phyloP scores from a whole-genome alignment of 192 early-diverging fungal species.

The Backusella macrospora region DNA sequence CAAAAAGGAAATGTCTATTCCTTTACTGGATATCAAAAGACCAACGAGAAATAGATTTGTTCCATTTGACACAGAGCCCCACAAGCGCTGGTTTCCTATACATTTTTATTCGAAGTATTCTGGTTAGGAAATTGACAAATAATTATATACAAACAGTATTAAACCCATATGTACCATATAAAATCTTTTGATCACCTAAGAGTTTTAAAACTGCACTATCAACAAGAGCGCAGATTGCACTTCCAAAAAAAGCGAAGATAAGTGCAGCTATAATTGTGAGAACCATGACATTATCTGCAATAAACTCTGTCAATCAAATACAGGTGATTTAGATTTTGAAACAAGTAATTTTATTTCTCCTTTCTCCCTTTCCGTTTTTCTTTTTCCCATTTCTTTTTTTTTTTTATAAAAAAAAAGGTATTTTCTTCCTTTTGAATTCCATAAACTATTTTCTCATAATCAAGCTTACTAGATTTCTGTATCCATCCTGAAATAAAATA shows the following conservation, averaged over 20 bases:
- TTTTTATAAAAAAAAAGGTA: background rate
- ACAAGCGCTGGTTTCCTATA: conserved; percentile 37
- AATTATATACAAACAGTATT: background rate
- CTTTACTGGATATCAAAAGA: conserved; percentile 18
- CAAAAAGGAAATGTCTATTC: conserved; percentile 33
- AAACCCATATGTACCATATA: conserved; percentile 38
- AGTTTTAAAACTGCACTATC: conserved; percentile 44
- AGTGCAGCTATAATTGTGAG: conserved; percentile 22
- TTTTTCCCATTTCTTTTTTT: background rate
- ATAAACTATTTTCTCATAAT: background rate
- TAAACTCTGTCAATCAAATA: conserved; percentile 12
- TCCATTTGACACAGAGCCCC: conserved; percentile 39
- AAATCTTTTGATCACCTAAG: conserved; percentile 39
- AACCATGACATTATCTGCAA: conserved; percentile 9
- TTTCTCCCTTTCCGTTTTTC: background rate
- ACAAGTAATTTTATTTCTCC: background rate
- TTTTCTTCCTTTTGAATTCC: background rate
- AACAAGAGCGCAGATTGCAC: conserved; percentile 36
- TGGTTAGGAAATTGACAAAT: background rate
- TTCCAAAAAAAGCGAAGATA: conserved; percentile 40
- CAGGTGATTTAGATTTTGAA: background rate
- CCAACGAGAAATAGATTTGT: conserved; percentile 19
- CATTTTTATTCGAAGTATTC: background rate
- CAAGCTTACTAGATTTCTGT: conserved; percentile 3
- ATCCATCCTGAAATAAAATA: conserved; percentile 26